Percentiles rank a stretch among this genome's conserved stretches.
Evolutionary conservation across 2,329 filamentous ascomycete genomes (phyloP).

Genomic region (Leptographium galeiforme): DNA sequence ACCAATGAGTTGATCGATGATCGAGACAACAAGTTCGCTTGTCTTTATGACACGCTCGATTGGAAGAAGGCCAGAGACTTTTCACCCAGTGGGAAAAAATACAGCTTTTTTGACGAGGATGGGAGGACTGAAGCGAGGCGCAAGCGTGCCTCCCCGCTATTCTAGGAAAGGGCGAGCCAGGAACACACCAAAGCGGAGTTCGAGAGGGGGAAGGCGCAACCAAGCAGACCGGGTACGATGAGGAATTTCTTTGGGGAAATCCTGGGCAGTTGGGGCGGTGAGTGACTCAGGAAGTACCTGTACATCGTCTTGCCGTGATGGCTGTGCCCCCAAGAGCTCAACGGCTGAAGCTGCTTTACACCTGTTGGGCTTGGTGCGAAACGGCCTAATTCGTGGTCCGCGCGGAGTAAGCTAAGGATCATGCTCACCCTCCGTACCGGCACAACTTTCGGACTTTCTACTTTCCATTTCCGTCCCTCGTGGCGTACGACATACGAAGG

Average conservation of each 20-base stretch:
- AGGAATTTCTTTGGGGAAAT: conserved; percentile 18
- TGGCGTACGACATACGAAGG: no score
- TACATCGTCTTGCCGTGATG: conserved; percentile 11
- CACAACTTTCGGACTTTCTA: no score
- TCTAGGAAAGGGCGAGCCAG: background rate
- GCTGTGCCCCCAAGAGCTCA: background rate
- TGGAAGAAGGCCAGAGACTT: background rate
- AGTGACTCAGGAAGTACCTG: conserved; percentile 16
- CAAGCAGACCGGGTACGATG: background rate
- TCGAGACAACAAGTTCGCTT: background rate
- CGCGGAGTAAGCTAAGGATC: background rate
- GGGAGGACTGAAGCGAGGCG: background rate
- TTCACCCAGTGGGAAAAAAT: background rate
- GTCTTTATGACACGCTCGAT: background rate
- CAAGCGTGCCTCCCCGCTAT: background rate
- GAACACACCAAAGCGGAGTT: background rate
- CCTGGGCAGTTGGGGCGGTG: conserved; percentile 14
- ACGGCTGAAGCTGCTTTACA: background rate
- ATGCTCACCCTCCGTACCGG: background rate
- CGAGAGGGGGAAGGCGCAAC: conserved; percentile 3
- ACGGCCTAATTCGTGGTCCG: background rate
- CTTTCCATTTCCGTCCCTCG: no score
- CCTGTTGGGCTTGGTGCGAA: background rate
- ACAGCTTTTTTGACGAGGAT: background rate
- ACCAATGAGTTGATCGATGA: background rate